A percentile compares a stretch with the other conserved stretches of the same genome.
Conservation (phyloP, 495 filamentous ascomycete genomes). For the Neohortaea acidophila region DNA sequence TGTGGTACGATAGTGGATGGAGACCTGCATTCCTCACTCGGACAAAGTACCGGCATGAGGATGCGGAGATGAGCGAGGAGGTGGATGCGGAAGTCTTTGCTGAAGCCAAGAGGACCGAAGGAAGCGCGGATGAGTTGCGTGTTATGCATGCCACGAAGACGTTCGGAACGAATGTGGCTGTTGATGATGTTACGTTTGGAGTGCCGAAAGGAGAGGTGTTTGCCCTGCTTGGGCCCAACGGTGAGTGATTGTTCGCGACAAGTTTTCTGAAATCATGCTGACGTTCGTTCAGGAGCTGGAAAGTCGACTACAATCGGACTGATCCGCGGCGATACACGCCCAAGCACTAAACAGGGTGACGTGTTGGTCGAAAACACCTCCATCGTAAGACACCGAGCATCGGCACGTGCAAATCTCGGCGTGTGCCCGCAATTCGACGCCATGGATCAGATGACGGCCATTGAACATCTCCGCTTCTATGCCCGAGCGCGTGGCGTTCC, state of each 20-base stretch:
- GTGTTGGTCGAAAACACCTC: slow-evolving; percentile 61
- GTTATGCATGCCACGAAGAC: slow-evolving; percentile 62
- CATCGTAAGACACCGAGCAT: slow-evolving; percentile 45
- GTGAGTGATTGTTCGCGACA: too few species aligned
- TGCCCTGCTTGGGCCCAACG: slow-evolving; percentile 75
- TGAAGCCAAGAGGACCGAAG: slow-evolving; percentile 34
- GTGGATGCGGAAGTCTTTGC: slow-evolving; percentile 34
- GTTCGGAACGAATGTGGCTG: slow-evolving; percentile 52
- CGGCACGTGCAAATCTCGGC: slow-evolving; percentile 56
- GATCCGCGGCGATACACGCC: slow-evolving; percentile 69
- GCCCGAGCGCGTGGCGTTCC: slow-evolving; percentile 52
- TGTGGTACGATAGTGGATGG: slow-evolving; percentile 58
- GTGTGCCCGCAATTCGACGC: slow-evolving; percentile 58
- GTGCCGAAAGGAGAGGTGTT: slow-evolving; percentile 66
- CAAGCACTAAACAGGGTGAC: slow-evolving; percentile 38
- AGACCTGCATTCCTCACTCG: slow-evolving; percentile 32
- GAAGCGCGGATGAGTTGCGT: slow-evolving; percentile 49
- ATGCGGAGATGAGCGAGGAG: slow-evolving; percentile 32
- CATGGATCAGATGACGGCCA: slow-evolving; percentile 54
- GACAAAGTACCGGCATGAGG: slow-evolving; percentile 21
- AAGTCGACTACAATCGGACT: slow-evolving; percentile 75
- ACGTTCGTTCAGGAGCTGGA: slow-evolving; percentile 43
- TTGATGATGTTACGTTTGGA: slow-evolving; percentile 70
- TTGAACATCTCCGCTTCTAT: slow-evolving; percentile 61
- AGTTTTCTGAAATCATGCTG: background rate